Evolutionary conservation across 2,329 filamentous ascomycete species (phyloP), one percentile per base, ranked within the genome.

Genomic region (Cordyceps cateniannulata): DNA sequence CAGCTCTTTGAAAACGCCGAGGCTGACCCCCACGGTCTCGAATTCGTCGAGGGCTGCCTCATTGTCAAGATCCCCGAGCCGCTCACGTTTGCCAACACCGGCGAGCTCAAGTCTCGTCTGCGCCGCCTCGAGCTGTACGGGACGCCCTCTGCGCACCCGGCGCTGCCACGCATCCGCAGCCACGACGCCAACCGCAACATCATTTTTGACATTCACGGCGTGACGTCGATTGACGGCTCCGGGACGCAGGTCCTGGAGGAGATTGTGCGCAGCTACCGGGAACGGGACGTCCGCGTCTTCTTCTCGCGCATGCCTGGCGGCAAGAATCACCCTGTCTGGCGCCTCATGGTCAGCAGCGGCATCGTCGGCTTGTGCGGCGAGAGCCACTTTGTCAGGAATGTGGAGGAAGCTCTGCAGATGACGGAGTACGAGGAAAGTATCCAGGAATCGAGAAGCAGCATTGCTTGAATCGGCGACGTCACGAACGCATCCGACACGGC

Each of bases 21-120:
- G 68, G 77, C 87, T 0, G 84, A 89, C 60, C 83, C 87, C 0
- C 85, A 88, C 49, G 81, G 83, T 29, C 80, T 98, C 3, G 93
- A 98, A 71, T 93, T 96, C 68, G 83, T 97, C 58, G 93, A 97
- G 65, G 91, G 93, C 18, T 96, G 90, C 63, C 79, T 99, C 10
- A 96, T 99, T 63, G 91, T 98, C 68, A 98, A 98, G 79, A 98
- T 99, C 60, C 93, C 95, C 0, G 95, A 99, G 71, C 95, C 95
- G 0, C 79, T 99, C 55, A 98, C 93, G 0, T 99, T 99, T 72
- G 93, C 93, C 69, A 99, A 99, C 72, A 98, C 95, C 0, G 95
- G 93, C 51, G 90, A 95, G 66, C 79, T 99, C 49, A 96, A 96
- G 73, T 88, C 87, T 57, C 84, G 95, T 4, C 80, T 99, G 12